These are phyloP conservation scores for Solanum acaule DNA, from an alignment of 257 asterid genomes.

Conservation along the genomic window DNA sequence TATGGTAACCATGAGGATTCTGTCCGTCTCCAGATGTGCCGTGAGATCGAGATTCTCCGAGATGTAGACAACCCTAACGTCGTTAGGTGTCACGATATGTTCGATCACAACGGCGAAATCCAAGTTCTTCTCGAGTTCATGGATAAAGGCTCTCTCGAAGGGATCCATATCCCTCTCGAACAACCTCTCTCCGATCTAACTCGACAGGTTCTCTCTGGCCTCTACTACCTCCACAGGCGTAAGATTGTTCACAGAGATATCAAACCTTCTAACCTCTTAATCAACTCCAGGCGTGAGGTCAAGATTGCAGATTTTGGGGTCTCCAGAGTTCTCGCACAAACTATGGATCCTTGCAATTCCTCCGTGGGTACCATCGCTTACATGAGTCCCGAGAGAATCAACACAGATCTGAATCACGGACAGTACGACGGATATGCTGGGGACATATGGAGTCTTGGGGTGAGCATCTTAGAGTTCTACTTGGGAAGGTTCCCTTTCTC, in stretches of 20 bases:
- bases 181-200: conserved; percentile 57
- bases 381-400: conserved; percentile 88
- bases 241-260: conserved; percentile 85
- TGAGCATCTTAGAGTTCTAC: conserved; percentile 78
- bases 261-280: conserved; percentile 68
- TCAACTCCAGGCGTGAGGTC: conserved; percentile 44
- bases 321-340: conserved; percentile 62
- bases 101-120: conserved; percentile 74
- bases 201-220: conserved; percentile 62
- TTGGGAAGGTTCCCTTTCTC: conserved; percentile 68
- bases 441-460: conserved; percentile 90
- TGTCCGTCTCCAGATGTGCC: conserved; percentile 68
- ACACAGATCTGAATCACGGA: conserved; percentile 89
- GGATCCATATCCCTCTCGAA: conserved; percentile 46
- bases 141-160: conserved; percentile 79
- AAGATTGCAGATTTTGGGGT: conserved; percentile 88
- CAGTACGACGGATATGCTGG: conserved; percentile 79
- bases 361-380: conserved; percentile 90
- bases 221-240: conserved; percentile 62
- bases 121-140: conserved; percentile 72
- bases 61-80: conserved; percentile 76
- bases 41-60: conserved; percentile 88
- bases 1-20: conserved; percentile 81
- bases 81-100: conserved; percentile 62
- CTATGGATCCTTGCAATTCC: conserved; percentile 88